These are phyloP conservation scores for Cercospora citrullina DNA, from an alignment of 2,329 filamentous ascomycete species.

Conservation along the genomic window DNA sequence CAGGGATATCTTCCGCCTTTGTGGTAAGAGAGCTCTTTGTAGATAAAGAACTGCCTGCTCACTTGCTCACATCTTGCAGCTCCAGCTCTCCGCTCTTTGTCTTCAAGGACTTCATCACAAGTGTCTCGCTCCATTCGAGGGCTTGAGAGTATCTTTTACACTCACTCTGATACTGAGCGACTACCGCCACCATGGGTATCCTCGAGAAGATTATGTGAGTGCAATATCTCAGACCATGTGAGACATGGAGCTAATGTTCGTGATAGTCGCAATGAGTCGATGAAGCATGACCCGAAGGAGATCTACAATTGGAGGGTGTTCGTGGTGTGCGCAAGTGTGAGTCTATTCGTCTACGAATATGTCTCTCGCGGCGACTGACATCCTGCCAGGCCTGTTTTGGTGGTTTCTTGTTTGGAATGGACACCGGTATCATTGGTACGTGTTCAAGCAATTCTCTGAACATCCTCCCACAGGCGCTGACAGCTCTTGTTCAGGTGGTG, in stretches of 20 bases:
- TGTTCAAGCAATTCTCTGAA: neutral
- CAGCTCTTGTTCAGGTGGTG: slow-evolving; percentile 48
- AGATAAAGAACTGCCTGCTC: slow-evolving; percentile 14
- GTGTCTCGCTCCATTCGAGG: neutral
- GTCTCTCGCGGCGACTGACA: slow-evolving; percentile 26
- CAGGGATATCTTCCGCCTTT: slow-evolving; percentile 17
- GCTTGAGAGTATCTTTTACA: neutral
- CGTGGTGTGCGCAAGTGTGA: slow-evolving; percentile 58
- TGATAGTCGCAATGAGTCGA: slow-evolving; percentile 63
- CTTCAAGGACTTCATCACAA: slow-evolving; percentile 1
- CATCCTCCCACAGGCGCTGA: neutral
- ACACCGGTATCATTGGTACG: slow-evolving; percentile 62
- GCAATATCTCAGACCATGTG: neutral
- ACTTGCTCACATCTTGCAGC: neutral
- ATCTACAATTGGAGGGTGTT: slow-evolving; percentile 72
- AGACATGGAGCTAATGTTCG: neutral
- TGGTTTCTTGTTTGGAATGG: slow-evolving; percentile 66
- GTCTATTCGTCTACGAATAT: slow-evolving; percentile 47
- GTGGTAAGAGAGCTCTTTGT: slow-evolving; percentile 1
- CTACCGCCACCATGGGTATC: slow-evolving; percentile 14
- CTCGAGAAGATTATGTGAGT: slow-evolving; percentile 17
- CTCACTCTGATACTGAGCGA: neutral
- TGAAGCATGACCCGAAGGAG: slow-evolving; percentile 65
- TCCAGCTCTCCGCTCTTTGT: slow-evolving; percentile 4
- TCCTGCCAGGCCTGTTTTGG: slow-evolving; percentile 59